Evolutionary conservation across 768 basidiomycete genomes (phyloP), one percentile per base, ranked within the genome.

Genomic region (Hysterangium stoloniferum): DNA sequence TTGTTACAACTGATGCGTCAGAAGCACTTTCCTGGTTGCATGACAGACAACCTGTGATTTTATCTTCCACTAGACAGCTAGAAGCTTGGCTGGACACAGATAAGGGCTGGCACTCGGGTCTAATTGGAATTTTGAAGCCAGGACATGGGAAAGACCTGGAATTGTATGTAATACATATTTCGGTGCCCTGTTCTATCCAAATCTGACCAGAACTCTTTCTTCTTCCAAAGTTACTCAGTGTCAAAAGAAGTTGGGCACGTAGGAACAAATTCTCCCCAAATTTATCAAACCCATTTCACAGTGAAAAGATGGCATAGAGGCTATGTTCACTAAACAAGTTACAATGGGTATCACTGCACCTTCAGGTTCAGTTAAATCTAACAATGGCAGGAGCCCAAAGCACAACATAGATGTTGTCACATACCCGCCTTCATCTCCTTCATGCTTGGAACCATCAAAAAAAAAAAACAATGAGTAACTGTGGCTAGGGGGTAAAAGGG

Each of bases 221-320:
- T 40, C 48, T n/a, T 34, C n/a, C n/a, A 2, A 55, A 94, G 92
- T 60, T 96, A 94, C 61, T 79, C 78, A 52, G 94, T 96, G 0
- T 88, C 89, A 0, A 79, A 78, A 56, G 94, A 96, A 69, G 82
- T 96, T 0, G 94, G 93, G 0, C 94, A 86, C 65, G 86, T 97
- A 3, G 89, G 90, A 6, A 80, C 71, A 6, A 86, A 98, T 59
- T 91, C 86, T 1, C n/a, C 66, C 86, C 0, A 75, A 80, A 0
- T 96, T 87, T 63, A 81, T 96, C 47, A 74, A 89, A 58, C 92
- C 94, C 0, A 67, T 96, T 17, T 69, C 80, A 7, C 71, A 75
- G 40, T 77, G 93, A 19, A 85, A 85, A 59, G 93, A 94, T 58
- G 91, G 93, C 6, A 95, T 91, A 46, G 72, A 82, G 59, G 82